Evolutionary conservation across 352 stramenopile species (phyloP).

Genomic region (Phytophthora palmivora): DNA sequence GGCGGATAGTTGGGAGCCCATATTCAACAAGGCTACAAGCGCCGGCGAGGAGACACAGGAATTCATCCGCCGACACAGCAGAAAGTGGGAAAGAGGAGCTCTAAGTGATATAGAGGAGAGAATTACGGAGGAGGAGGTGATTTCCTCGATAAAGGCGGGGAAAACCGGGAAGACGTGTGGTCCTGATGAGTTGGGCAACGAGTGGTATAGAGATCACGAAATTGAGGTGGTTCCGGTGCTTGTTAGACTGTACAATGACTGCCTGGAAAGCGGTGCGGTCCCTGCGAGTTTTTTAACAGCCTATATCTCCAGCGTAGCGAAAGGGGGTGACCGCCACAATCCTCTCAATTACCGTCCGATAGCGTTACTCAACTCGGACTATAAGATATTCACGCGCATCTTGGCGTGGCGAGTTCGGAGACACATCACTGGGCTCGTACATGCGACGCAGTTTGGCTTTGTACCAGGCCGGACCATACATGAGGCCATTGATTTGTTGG

Average conservation of each 20-base stretch:
- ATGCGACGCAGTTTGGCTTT: conserved; percentile 3
- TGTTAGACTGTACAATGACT: background rate
- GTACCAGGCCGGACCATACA: conserved; percentile 2
- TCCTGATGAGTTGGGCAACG: background rate
- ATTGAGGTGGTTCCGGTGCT: background rate
- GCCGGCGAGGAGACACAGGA: background rate
- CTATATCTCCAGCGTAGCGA: conserved; percentile 8
- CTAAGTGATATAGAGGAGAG: background rate
- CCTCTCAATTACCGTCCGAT: conserved; percentile 17
- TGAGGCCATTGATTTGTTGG: background rate
- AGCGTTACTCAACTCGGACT: conserved; percentile 12
- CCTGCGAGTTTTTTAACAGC: too few relatives aligned
- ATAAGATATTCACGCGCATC: conserved; percentile 15
- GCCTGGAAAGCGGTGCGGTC: too few relatives aligned
- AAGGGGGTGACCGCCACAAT: background rate
- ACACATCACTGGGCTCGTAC: background rate
- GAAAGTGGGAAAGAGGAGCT: background rate
- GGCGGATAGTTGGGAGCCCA: background rate
- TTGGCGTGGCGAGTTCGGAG: background rate
- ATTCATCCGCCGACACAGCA: too few relatives aligned
- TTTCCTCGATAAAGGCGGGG: background rate
- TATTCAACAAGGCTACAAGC: background rate
- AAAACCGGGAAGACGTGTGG: conserved; percentile 5
- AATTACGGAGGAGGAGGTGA: background rate
- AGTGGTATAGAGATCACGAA: background rate